Base-by-base conservation (phyloP, 345 rosid species). In the Raphanus sativus region DNA sequence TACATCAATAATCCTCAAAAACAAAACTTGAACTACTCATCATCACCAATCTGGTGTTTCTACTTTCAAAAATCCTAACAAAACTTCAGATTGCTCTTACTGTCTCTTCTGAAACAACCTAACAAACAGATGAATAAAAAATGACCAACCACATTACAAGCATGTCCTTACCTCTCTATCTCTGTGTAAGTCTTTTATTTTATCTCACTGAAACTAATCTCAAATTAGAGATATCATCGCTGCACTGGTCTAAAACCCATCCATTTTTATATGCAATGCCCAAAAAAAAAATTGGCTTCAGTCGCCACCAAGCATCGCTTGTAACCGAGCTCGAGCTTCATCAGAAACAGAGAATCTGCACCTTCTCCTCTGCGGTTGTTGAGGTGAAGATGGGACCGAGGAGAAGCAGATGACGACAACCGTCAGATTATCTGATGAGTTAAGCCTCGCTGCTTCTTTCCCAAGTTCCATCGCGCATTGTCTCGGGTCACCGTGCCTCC, bases 371-470 rank as follows among this genome's bases (percentile, higher is more conserved):
- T 81, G 87, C 5, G 83, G 81, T 26, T 73, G 78, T 52, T 70
- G 73, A 48, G 42, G 83, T 8, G 89, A 89, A 11, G 97, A 91
- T 0, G 84, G 89, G 58, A 86, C 89, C 50, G 63, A 48, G 69
- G 90, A 95, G 72, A 90, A 89, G 75, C 91, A 84, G 25, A 94
- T 87, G 8, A 94, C 54, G 12, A 94, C 91, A 9, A 86, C 90
- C 0, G 95, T 90, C 80, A 94, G 71, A 77, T 94, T 94, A 28
- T 90, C 96, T 0, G 67, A 79, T 0, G 91, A 87, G 62, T 80
- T 84, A 7, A 94, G 86, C 78, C 81, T 89, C 26, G 74, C 83
- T 26, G 97, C 98, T 84, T 94, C 96, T 65, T 83, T 86, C 0
- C 93, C 90, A 26, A 94, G 84, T 74, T 89, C 81, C 86, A 86